Evolutionary conservation across 208 protist genomes (phyloP).

Genomic region (Kentomonas sorsogonicus): DNA sequence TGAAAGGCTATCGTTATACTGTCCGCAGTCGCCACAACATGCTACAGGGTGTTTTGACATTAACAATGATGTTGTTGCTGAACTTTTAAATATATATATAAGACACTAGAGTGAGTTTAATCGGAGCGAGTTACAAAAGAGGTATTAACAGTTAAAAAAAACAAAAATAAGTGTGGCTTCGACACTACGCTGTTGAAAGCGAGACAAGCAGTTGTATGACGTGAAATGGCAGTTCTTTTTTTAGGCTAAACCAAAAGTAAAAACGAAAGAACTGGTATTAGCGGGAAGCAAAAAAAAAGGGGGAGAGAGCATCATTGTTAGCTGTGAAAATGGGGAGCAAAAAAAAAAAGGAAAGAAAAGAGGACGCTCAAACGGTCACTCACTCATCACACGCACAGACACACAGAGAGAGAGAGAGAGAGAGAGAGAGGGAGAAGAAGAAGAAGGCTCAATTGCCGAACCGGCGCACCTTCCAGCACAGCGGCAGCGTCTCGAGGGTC

Average conservation of each 20-base stretch:
- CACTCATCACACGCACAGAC: slow-evolving; percentile 9
- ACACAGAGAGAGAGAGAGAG: slow-evolving; percentile 11
- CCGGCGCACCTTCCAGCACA: slow-evolving; percentile 87
- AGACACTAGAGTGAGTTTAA: too few relatives aligned
- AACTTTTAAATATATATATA: too few relatives aligned
- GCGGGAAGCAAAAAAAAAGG: slow-evolving; percentile 1
- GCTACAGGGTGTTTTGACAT: too few relatives aligned
- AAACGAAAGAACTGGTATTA: neutral
- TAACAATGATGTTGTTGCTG: too few relatives aligned
- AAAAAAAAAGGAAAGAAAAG: slow-evolving; percentile 13
- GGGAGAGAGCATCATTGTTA: neutral
- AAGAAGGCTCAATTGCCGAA: slow-evolving; percentile 70
- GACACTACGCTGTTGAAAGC: too few relatives aligned
- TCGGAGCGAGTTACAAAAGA: too few relatives aligned
- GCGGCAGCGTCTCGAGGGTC: slow-evolving; percentile 67
- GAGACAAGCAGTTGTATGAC: too few relatives aligned
- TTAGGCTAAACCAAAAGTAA: neutral
- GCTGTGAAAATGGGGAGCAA: neutral
- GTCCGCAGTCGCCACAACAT: too few relatives aligned
- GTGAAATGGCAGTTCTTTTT: too few relatives aligned
- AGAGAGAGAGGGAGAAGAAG: neutral
- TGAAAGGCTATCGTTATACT: too few relatives aligned
- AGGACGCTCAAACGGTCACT: slow-evolving; percentile 2
- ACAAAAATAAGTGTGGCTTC: too few relatives aligned
- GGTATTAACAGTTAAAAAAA: too few relatives aligned